Conservation (phyloP, 257 asterid genomes). For the Anisodus acutangulus region DNA sequence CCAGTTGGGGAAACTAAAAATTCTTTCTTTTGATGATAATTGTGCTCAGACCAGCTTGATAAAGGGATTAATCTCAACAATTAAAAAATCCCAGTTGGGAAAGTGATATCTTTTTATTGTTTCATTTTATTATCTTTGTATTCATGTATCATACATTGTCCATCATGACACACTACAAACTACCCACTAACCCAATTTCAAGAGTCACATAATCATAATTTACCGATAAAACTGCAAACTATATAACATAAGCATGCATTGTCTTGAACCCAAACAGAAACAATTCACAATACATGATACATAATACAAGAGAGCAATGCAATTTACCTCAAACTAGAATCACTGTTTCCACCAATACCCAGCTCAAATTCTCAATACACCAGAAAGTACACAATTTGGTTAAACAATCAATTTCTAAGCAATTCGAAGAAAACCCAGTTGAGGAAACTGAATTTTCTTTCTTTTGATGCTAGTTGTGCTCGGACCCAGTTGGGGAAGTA, state of each 20-base stretch:
- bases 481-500: neutral
- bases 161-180: neutral
- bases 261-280: neutral
- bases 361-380: conserved; percentile 23
- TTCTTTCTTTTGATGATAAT: no score
- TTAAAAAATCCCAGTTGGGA: neutral
- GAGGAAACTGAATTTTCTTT: neutral
- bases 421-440: conserved; percentile 18
- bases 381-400: neutral
- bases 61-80: neutral
- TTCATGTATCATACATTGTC: neutral
- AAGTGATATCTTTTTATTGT: no score
- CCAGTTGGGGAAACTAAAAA: no score
- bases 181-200: neutral
- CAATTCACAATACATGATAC: neutral
- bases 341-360: conserved; percentile 27
- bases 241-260: neutral
- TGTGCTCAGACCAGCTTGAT: neutral
- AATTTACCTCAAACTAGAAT: conserved; percentile 22
- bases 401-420: neutral
- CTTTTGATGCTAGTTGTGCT: neutral
- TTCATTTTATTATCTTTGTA: neutral
- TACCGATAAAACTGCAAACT: neutral
- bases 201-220: neutral
- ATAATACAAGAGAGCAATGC: neutral